A percentile compares a stretch with the other conserved stretches of the same genome.
Evolutionary conservation across 1,284 basidiomycete genomes (phyloP).

Genomic region (Calocybe gambosa): DNA sequence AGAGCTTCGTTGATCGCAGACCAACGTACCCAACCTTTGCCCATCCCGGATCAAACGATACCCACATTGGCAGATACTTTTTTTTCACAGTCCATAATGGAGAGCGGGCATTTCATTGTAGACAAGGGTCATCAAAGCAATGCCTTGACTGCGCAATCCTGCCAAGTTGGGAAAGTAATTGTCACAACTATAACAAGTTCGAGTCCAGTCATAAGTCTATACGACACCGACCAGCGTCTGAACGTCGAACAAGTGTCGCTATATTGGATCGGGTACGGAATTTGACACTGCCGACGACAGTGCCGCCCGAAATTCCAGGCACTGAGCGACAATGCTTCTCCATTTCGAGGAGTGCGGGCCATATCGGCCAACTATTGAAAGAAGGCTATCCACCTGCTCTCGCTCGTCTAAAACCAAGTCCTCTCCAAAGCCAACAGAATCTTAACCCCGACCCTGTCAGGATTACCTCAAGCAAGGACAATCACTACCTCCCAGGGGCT

Average conservation of each 20-base stretch:
- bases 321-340: conserved; percentile 1
- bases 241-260: neutral
- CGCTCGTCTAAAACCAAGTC: neutral
- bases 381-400: neutral
- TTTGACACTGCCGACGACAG: neutral
- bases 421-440: neutral
- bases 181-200: neutral
- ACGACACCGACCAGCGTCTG: neutral
- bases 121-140: neutral
- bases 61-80: neutral
- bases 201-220: neutral
- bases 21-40: neutral
- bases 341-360: conserved; percentile 2
- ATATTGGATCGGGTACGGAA: neutral
- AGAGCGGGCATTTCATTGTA: neutral
- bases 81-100: neutral
- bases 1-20: neutral
- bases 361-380: neutral
- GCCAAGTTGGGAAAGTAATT: neutral
- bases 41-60: neutral
- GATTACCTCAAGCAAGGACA: neutral
- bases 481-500: neutral
- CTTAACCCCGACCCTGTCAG: neutral
- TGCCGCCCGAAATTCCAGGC: neutral
- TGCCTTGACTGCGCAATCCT: neutral